These are phyloP conservation scores for Noccaea caerulescens DNA, from an alignment of 345 rosid genomes.

Conservation along the genomic window DNA sequence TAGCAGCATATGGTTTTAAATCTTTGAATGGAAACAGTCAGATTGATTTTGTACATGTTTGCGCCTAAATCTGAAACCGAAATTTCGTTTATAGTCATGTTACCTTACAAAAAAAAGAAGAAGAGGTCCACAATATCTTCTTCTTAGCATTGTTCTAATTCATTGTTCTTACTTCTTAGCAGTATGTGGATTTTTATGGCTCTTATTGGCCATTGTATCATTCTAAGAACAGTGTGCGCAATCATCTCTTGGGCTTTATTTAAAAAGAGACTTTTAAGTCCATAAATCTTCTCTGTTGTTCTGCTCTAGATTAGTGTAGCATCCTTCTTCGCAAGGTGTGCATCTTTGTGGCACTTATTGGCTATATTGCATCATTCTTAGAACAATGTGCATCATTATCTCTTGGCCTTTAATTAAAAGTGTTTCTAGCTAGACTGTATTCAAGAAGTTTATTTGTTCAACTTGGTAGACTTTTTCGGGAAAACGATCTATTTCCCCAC, in stretches of 20 bases:
- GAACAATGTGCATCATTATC: not conserved
- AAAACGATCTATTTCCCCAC: too few relatives aligned
- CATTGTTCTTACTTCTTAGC: not conserved
- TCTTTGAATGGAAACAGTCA: not conserved
- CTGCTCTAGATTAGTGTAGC: too few relatives aligned
- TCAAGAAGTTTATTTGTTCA: not conserved
- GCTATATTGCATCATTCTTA: not conserved
- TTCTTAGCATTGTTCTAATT: not conserved
- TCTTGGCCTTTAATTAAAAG: not conserved
- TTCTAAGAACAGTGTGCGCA: not conserved
- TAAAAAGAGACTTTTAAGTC: too few relatives aligned
- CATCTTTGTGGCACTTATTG: not conserved
- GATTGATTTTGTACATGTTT: constrained; percentile 6
- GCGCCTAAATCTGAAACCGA: not conserved
- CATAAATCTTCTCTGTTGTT: not conserved
- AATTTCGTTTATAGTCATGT: not conserved
- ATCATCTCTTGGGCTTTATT: too few relatives aligned
- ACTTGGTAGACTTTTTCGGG: not conserved
- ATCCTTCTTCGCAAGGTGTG: not conserved
- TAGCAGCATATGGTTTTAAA: not conserved
- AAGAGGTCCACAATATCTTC: not conserved
- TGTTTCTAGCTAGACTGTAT: not conserved
- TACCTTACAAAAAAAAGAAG: not conserved
- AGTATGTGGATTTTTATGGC: not conserved
- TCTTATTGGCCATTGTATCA: not conserved